Base-by-base conservation (phyloP, 441 rosid species). In the Euphorbia neoarborescens region DNA sequence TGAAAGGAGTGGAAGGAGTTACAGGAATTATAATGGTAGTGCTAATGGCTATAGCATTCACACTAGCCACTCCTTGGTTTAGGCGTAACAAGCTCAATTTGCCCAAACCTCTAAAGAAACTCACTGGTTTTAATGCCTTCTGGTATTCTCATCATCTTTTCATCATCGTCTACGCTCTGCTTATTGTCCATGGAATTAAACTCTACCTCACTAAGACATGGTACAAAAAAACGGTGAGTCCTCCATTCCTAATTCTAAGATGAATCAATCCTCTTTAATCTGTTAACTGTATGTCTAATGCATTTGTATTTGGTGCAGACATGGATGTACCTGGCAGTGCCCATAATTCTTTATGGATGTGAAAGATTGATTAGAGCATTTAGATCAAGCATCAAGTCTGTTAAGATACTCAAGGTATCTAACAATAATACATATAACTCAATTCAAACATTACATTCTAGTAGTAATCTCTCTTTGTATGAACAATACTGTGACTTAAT, bases 271-370 rank as follows among this genome's bases (percentile, higher is more conserved):
- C 10, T 7, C 13, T 17, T 12, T 7, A 4, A 14, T 7, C 19
- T 3, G 54, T 8, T 50, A 14, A 1, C n/a, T 19, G 17, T 50
- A n/a, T 46, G 53, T 46, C 5, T 46, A 13, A 50, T 19, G 30
- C 11, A 22, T 19, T 15, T 59, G 54, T 30, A 44, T 73, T 19
- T n/a, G 57, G 58, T 71, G 72, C 84, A 90, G 98, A 89, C 96
- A 60, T 94, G 98, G 98, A 94, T 94, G 96, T 94, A 94, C 69
- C 78, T 94, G 10, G 89, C 95, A 0, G 89, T 91, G 68, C 96
- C 98, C 0, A 72, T 89, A 48, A 66, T 74, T n/a, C 83, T 94
- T 2, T 94, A 94, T 72, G 88, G 80, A 7, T 75, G 86, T 24
- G 98, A 90, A 80, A 85, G 97, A 76, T 71, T 84, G 77, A 75